Evolutionary conservation across 768 basidiomycete species (phyloP).

Genomic region (Xerocomus spinulosus): DNA sequence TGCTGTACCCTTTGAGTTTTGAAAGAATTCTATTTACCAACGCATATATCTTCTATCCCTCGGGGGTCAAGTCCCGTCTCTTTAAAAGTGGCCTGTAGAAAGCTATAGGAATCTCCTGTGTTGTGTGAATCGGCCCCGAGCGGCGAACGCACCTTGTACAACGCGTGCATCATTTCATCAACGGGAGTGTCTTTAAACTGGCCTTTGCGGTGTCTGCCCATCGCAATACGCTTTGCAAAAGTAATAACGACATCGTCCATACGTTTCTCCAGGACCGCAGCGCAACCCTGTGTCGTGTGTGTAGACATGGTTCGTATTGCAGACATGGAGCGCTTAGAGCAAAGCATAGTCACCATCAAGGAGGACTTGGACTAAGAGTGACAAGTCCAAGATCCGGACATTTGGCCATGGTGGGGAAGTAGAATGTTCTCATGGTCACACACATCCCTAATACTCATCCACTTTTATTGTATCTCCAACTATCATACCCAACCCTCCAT

Average conservation of each 20-base stretch:
- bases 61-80: conserved; percentile 63
- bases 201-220: conserved; percentile 85
- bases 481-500: not conserved
- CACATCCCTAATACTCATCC: not conserved
- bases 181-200: conserved; percentile 85
- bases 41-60: conserved; percentile 78
- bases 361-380: not conserved
- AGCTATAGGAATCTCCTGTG: not conserved
- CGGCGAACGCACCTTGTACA: conserved; percentile 61
- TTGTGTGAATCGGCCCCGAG: not conserved
- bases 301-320: conserved; percentile 34
- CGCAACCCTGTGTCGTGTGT: conserved; percentile 36
- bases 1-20: not conserved
- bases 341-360: conserved; percentile 13
- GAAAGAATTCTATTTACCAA: conserved; percentile 45
- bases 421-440: not conserved
- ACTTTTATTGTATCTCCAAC: not conserved
- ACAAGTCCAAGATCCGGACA: conserved; percentile 6
- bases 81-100: conserved; percentile 56
- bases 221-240: conserved; percentile 85
- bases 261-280: conserved; percentile 59
- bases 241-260: conserved; percentile 88
- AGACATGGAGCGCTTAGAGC: conserved; percentile 6
- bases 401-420: not conserved
- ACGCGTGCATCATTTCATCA: conserved; percentile 78